Conservation (phyloP, 192 early-diverging fungal species). For the Chytriomyces hyalinus region DNA sequence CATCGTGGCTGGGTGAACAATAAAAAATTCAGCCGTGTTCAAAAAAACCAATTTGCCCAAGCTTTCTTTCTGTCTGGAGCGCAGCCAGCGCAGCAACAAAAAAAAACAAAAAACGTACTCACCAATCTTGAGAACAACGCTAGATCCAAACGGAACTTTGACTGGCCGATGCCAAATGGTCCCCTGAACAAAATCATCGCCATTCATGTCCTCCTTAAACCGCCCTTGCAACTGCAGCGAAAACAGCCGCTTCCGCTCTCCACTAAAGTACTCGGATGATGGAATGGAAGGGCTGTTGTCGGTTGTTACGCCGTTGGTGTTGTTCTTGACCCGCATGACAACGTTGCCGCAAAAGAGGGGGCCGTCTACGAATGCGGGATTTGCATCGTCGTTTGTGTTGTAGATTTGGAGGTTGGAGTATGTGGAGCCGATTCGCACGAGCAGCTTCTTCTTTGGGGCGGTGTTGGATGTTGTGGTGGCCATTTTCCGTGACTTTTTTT, state of each 20-base stretch:
- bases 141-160: constrained; percentile 56
- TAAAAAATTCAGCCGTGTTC: constrained; percentile 55
- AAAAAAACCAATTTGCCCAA: constrained; percentile 11
- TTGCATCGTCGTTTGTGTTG: constrained; percentile 61
- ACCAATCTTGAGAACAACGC: constrained; percentile 59
- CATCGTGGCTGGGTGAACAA: constrained; percentile 3
- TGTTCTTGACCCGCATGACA: constrained; percentile 53
- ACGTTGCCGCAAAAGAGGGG: constrained; percentile 56
- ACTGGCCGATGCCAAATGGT: constrained; percentile 65
- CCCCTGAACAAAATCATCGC: constrained; percentile 57
- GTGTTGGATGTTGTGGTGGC: not conserved
- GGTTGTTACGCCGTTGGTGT: constrained; percentile 48
- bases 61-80: no score
- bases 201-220: constrained; percentile 48
- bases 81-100: no score
- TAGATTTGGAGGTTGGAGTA: constrained; percentile 9
- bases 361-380: constrained; percentile 56
- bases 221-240: constrained; percentile 65
- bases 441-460: not conserved
- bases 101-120: constrained; percentile 36
- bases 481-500: no score
- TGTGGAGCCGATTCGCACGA: constrained; percentile 1
- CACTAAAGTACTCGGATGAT: constrained; percentile 50
- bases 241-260: constrained; percentile 50
- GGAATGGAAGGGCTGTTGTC: constrained; percentile 22